Conservation (phyloP, 345 rosid genomes). For the Dimocarpus longan region DNA sequence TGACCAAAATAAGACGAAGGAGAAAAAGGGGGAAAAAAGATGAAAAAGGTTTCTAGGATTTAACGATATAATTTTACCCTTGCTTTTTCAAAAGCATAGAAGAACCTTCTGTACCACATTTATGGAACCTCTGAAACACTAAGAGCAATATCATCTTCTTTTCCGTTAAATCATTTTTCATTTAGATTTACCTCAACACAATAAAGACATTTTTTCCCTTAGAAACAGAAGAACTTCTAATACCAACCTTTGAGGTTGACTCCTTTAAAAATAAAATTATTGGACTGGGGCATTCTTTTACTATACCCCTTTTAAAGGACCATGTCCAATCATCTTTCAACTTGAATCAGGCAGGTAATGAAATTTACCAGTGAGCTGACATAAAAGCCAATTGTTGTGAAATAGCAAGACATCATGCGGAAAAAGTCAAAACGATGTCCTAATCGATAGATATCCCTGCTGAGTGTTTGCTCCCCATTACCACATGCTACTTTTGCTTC, state of each 20-base stretch:
- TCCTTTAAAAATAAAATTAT: not conserved
- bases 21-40: not conserved
- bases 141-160: not conserved
- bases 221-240: not conserved
- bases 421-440: slow-evolving; percentile 98
- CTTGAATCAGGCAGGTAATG: slow-evolving; percentile 17
- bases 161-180: not conserved
- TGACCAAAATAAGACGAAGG: not conserved
- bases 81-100: not conserved
- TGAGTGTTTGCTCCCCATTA: slow-evolving; percentile 92
- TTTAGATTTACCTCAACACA: not conserved
- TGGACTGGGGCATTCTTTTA: not conserved
- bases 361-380: slow-evolving; percentile 84
- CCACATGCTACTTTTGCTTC: slow-evolving; percentile 99
- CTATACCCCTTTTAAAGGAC: not conserved
- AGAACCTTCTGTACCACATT: not conserved
- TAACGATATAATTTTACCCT: not conserved
- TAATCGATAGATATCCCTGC: slow-evolving; percentile 88
- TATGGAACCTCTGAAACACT: not conserved
- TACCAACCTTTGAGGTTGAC: not conserved
- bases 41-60: not conserved
- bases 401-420: slow-evolving; percentile 92
- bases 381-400: slow-evolving; percentile 87
- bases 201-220: not conserved
- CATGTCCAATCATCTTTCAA: slow-evolving; percentile 1